Base-by-base conservation (phyloP, 1,284 basidiomycete species). In the Trametes versicolor region DNA sequence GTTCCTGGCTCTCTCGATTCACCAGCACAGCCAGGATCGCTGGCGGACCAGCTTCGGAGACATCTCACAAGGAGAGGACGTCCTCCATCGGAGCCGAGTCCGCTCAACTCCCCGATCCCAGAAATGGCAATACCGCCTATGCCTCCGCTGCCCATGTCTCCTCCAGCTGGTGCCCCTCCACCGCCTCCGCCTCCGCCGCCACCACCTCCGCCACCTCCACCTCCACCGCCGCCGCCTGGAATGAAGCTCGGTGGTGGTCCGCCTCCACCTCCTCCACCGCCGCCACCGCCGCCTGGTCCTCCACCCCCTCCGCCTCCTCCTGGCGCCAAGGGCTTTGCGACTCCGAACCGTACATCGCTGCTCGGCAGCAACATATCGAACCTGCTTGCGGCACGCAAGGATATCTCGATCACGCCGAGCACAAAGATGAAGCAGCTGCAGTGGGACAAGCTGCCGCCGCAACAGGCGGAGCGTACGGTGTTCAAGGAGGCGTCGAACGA, bases 401-500 rank as follows among this genome's bases (percentile, higher is more conserved):
- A 95, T 73, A 88, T 98, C 71, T 82, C 88, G 1, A 87, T 96
- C 58, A 91, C 94, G 55, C 95, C 97, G 1, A 90, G 87, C 65
- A 91, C 88, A 57, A 96, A 96, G 82, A 97, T 99, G 94, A 99
- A 99, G 79, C 96, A 99, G 78, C 83, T 99, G 54, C 97, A 99
- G 75, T 99, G 98, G 97, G 97, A 99, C 77, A 99, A 99, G 76
- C 85, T 98, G 29, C 90, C 93, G 48, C 94, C 95, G 67, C 88
- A 95, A 71, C 87, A 94, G 69, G 90, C 91, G n/a, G 79, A 80
- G 2, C 93, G 92, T 75, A 98, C 96, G 0, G 81, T 97, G 8
- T 98, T 95, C 93, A 91, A 94, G 57, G 84, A 90, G 69, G 78
- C 86, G 6, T 80, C 86, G 64, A 87, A 87, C 73, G 95, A 96